phyloP scores from a whole-genome alignment of 169 alveolate genomes.

The Plasmodium vinckei region DNA sequence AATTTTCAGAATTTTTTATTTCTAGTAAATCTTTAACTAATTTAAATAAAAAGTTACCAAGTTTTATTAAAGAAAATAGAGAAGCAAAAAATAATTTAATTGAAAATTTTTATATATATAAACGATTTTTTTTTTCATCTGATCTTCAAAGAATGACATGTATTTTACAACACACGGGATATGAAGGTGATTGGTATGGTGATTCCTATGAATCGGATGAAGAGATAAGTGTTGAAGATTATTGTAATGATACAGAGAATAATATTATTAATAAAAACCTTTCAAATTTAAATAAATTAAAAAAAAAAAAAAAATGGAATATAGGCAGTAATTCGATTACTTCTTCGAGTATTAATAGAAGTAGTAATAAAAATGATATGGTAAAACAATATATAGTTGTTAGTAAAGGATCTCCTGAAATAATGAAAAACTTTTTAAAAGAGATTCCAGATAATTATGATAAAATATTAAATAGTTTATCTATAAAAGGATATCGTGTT shows the following conservation, averaged over 20 bases:
- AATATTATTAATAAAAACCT: constrained; percentile 16
- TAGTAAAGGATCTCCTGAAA: constrained; percentile 98
- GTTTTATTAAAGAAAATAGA: constrained; percentile 18
- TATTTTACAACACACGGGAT: constrained; percentile 74
- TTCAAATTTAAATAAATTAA: constrained; percentile 23
- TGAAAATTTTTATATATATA: constrained; percentile 79
- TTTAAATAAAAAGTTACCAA: neutral
- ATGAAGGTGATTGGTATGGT: constrained; percentile 72
- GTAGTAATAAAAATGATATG: constrained; percentile 16
- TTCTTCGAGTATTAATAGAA: constrained; percentile 79
- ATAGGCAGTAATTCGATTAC: neutral
- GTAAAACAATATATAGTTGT: constrained; percentile 80
- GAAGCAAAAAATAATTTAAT: constrained; percentile 59
- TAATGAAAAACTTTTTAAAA: constrained; percentile 86
- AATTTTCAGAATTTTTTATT: neutral
- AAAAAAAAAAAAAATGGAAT: constrained; percentile 16
- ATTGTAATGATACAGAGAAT: constrained; percentile 41
- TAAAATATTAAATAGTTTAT: constrained; percentile 84
- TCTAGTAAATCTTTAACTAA: neutral
- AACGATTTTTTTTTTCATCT: constrained; percentile 90
- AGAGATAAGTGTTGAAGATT: constrained; percentile 9
- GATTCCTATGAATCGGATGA: constrained; percentile 22
- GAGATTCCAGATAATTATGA: constrained; percentile 93
- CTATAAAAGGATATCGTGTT: constrained; percentile 93
- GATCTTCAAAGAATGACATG: constrained; percentile 91